These are phyloP conservation scores for Cercophora samala DNA, from an alignment of 495 filamentous ascomycete genomes.

Conservation along the genomic window DNA sequence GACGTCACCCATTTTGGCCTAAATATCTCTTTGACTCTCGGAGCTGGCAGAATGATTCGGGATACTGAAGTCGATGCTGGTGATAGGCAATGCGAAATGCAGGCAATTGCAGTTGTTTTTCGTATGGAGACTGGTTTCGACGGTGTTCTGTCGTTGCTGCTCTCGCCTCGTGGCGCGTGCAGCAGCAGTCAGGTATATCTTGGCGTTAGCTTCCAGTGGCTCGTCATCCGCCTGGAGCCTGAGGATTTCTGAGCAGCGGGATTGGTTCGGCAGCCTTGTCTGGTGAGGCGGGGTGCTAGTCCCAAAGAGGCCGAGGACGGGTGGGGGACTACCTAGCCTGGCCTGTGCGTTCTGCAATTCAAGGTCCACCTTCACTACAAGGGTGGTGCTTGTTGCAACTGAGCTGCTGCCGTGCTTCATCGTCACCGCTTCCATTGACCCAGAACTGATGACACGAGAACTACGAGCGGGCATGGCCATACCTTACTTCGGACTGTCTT, in stretches of 20 bases:
- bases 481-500: background rate
- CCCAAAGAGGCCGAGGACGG: background rate
- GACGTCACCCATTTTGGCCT: constrained; percentile 71
- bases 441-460: background rate
- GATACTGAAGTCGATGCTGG: background rate
- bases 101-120: constrained; percentile 8
- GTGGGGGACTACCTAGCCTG: background rate
- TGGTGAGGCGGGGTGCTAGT: constrained; percentile 5
- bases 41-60: background rate
- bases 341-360: constrained; percentile 8
- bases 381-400: constrained; percentile 6
- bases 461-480: too few species aligned
- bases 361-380: constrained; percentile 2
- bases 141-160: constrained; percentile 27
- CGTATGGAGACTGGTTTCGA: constrained; percentile 13
- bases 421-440: background rate
- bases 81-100: background rate
- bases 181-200: constrained; percentile 10
- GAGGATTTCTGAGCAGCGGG: constrained; percentile 7
- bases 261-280: constrained; percentile 10
- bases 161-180: constrained; percentile 35
- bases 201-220: constrained; percentile 21
- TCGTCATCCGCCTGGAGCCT: constrained; percentile 36
- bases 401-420: background rate
- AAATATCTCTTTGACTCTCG: background rate